Base-by-base conservation (phyloP, 768 basidiomycete genomes). In the Lenzites betulinus region DNA sequence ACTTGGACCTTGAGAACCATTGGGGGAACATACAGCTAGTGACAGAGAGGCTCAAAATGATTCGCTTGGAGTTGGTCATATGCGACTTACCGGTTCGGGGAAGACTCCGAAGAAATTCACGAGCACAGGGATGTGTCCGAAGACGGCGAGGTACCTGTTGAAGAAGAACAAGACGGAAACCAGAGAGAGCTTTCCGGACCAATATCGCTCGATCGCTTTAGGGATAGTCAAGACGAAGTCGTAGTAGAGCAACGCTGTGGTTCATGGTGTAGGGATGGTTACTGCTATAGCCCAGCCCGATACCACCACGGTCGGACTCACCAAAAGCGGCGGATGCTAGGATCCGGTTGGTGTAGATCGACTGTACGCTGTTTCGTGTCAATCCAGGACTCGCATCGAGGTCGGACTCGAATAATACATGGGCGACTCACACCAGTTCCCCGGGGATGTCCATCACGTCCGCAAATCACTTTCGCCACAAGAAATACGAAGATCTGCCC, bases 141-240 rank as follows among this genome's bases (percentile, higher is more conserved):
- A 4, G 26, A 70, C n/a, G 6, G 67, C 54, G 4, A 59, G 11
- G 46, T 72, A 72, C 15, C 71, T 63, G 30, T 65, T 65, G 20
- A 57, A 28, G 25, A 71, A 60, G 48, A 68, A 72, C 7, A 67
- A 3, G 9, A 50, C 3, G 2, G 69, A 67, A 3, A 58, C 51
- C 42, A 48, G 59, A 7, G 55, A 64, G 61, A 64, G 26, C 8
- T 36, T 18, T 13, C 52, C 22, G 9, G 48, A 61, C 83, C 84
- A 84, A 67, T 78, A 79, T 15, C 74, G 68, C 22, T 76, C 73
- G 8, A 80, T 70, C 59, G 84, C 83, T 28, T 59, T 52, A 0
- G 63, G 48, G 5, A 84, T 62, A 0, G 83, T 85, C 39, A 83
- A 67, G 42, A 74, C 38, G 60, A 80, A 81, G 50, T 84, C 83